These are phyloP conservation scores for Cavenderia fasciculata DNA, from an alignment of 78 protist genomes.

Conservation along the genomic window DNA sequence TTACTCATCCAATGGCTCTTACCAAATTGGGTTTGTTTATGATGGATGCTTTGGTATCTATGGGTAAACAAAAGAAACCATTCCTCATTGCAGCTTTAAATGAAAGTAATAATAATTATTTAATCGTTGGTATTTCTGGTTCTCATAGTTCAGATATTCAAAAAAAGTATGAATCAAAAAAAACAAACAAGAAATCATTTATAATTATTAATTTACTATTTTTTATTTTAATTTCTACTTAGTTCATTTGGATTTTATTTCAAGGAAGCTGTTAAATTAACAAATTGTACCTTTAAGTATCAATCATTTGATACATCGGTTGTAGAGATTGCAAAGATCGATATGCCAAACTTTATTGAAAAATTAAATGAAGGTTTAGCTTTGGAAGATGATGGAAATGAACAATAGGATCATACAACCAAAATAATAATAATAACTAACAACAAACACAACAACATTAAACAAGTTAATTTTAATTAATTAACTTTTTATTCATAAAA, in stretches of 20 bases:
- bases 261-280: conserved; percentile 47
- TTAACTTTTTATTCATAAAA: too few species aligned
- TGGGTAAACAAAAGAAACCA: conserved; percentile 61
- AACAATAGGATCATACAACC: too few species aligned
- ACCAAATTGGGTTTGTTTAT: conserved; percentile 74
- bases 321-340: conserved; percentile 42
- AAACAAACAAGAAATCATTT: background rate
- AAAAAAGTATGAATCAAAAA: conserved; percentile 12
- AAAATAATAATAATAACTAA: too few species aligned
- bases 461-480: too few species aligned
- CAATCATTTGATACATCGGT: conserved; percentile 77
- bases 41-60: conserved; percentile 47
- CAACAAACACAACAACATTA: too few species aligned
- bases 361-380: conserved; percentile 18
- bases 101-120: conserved; percentile 29
- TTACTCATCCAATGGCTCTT: conserved; percentile 64
- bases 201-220: background rate
- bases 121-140: conserved; percentile 77
- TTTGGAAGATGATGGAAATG: too few species aligned
- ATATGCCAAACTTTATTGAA: conserved; percentile 72
- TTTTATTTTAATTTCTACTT: background rate
- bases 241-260: conserved; percentile 70
- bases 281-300: conserved; percentile 34
- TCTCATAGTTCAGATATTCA: conserved; percentile 2
- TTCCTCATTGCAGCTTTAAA: conserved; percentile 71